phyloP scores from a whole-genome alignment of 164 flowering plant genomes.

The Aristolochia contorta region DNA sequence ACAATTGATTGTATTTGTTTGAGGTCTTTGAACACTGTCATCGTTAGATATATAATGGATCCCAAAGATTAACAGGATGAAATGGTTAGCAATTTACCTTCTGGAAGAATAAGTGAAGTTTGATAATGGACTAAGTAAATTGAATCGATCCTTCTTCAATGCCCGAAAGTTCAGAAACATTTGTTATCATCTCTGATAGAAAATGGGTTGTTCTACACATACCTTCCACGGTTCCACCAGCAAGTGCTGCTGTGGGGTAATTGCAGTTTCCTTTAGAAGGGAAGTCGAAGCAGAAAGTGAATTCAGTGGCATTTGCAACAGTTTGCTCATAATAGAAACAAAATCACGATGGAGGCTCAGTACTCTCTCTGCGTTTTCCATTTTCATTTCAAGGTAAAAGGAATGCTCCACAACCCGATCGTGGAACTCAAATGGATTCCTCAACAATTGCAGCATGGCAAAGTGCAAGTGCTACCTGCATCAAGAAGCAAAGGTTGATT shows the following conservation, averaged over 20 bases:
- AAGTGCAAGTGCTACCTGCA: conserved; percentile 77
- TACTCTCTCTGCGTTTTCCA: conserved; percentile 65
- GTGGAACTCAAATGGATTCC: conserved; percentile 69
- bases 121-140: conserved; percentile 34
- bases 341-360: conserved; percentile 74
- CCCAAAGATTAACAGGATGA: neutral
- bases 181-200: conserved; percentile 60
- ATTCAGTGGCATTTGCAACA: conserved; percentile 78
- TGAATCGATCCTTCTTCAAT: conserved; percentile 78
- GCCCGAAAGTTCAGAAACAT: conserved; percentile 71
- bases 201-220: conserved; percentile 67
- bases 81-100: conserved; percentile 35
- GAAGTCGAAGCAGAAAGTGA: conserved; percentile 63
- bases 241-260: conserved; percentile 52
- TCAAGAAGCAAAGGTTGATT: neutral
- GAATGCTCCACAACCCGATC: conserved; percentile 73
- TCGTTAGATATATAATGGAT: no score
- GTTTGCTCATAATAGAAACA: conserved; percentile 78
- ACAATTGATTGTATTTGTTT: neutral
- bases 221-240: conserved; percentile 77
- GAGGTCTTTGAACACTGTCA: no score
- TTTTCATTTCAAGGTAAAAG: conserved; percentile 59
- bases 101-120: conserved; percentile 46
- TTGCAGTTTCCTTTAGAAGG: conserved; percentile 57
- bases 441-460: conserved; percentile 81